Evolutionary conservation across 148 eudicot species (phyloP), one percentile per base, ranked within the genome.

Genomic region (Camellia granthamiana): DNA sequence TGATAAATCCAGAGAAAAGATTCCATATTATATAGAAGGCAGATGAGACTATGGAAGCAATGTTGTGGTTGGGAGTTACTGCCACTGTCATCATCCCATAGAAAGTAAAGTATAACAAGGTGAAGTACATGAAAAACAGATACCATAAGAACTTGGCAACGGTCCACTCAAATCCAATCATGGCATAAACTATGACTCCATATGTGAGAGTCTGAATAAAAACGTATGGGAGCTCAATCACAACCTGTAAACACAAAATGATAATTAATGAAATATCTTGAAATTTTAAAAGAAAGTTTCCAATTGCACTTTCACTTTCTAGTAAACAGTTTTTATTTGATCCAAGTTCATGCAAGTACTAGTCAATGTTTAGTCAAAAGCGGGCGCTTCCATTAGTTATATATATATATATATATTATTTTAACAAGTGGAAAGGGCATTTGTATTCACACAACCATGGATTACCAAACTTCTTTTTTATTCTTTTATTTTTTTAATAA

Each of bases 131-230:
- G 88, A 89, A 84, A 75, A 89, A 88, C 23, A 89, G 16, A 73
- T 88, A 92, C 96, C 90, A 93, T 8, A 89, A 84, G 87, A 90
- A 89, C 63, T 90, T 93, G 12, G 83, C 86, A 5, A 82, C 89
- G 4, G 88, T 83, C 96, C 96, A 93, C 16, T 93, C 90, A 23
- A 90, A 93, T 21, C 91, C 92, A 3, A 92, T 87, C 98, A 93
- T 89, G 1, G 90, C 82, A 56, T 93, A 93, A 30, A 90, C 92
- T 65, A 92, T 84, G 16, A 87, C 30, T 18, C 88, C 85, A 59
- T 93, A 92, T 15, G 82, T 78, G 38, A 54, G 41, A 44, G 91
- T 76, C 83, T 90, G 92, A 43, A 68, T 54, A 5, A 93, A 80
- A 3, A 87, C 44, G 74, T 93, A 93, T 14, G 98, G 98, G 51